Conservation (phyloP, 208 protist species). For the Plasmodiophora brassicae region DNA sequence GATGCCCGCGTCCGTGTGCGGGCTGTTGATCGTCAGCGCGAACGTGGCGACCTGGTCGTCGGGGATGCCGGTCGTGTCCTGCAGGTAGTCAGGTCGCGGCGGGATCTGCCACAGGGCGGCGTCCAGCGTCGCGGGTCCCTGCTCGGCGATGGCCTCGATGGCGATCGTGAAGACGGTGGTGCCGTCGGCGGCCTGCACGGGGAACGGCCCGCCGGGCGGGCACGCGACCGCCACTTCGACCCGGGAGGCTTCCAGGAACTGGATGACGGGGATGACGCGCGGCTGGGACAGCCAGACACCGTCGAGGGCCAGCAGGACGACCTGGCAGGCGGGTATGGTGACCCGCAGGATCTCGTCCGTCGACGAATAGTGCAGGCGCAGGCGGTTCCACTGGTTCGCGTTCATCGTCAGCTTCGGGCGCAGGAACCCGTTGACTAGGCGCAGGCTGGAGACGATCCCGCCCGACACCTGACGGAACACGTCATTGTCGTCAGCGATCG, state of each 20-base stretch:
- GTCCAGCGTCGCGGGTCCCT: neutral
- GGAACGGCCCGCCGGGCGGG: neutral
- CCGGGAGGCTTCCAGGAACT: neutral
- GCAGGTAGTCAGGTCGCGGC: neutral
- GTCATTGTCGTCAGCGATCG: neutral
- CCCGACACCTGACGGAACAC: neutral
- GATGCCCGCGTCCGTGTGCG: neutral
- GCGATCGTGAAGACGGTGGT: neutral
- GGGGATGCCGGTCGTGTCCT: neutral
- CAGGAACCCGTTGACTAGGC: neutral
- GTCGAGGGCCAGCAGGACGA: neutral
- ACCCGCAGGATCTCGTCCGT: no score
- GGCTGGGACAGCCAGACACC: neutral
- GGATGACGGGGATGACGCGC: neutral
- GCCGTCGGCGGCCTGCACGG: neutral
- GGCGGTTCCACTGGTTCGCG: neutral
- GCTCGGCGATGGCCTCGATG: neutral
- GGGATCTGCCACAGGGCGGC: neutral
- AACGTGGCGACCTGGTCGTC: neutral
- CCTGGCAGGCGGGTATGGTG: no score
- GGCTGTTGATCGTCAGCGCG: neutral
- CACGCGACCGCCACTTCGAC: neutral
- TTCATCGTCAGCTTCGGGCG: neutral
- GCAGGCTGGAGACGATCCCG: neutral
- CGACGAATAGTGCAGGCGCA: neutral